phyloP scores from a whole-genome alignment of 345 rosid species.

The Eucalyptus pauciflora region DNA sequence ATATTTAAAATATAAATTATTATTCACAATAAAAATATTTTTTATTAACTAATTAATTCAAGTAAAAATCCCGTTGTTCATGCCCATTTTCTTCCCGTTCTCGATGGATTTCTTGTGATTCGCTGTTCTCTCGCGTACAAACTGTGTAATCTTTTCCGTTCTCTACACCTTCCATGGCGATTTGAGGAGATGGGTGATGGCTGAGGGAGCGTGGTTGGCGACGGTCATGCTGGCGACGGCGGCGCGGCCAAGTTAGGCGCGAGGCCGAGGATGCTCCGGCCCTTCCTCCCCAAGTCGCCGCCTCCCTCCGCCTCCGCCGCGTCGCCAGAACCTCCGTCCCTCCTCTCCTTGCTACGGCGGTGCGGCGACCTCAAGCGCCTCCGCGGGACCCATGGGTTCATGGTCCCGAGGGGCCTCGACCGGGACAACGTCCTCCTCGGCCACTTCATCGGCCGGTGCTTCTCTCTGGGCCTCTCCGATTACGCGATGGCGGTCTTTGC shows the following conservation, averaged over 20 bases:
- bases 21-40: not conserved
- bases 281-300: not conserved
- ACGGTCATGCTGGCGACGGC: not conserved
- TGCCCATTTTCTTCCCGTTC: not conserved
- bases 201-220: not conserved
- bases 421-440: slow-evolving; percentile 22
- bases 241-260: not conserved
- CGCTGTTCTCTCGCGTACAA: not conserved
- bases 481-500: slow-evolving; percentile 41
- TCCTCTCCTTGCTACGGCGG: not conserved
- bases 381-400: slow-evolving; percentile 34
- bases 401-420: slow-evolving; percentile 28
- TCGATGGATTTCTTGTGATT: not conserved
- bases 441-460: slow-evolving; percentile 35
- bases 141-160: not conserved
- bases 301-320: not conserved
- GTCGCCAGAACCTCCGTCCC: not conserved
- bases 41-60: not conserved
- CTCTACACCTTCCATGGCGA: not conserved
- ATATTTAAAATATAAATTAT: not conserved
- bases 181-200: not conserved
- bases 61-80: not conserved
- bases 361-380: slow-evolving; percentile 33
- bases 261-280: not conserved
- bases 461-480: slow-evolving; percentile 28